Conservation (phyloP, 1,284 basidiomycete genomes). For the Stygiomarasmius scandens region DNA sequence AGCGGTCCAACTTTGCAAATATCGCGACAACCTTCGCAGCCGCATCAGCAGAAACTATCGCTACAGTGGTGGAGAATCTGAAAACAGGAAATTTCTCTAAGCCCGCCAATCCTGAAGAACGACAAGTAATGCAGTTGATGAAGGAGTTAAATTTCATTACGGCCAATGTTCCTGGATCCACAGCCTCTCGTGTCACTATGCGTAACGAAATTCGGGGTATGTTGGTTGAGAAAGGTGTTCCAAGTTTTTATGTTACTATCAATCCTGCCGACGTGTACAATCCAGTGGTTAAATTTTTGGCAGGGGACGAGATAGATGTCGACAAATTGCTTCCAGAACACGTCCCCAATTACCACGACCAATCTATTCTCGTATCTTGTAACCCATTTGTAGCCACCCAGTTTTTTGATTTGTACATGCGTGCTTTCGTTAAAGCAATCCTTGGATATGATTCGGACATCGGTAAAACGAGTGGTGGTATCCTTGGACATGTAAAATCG, state of each 20-base stretch:
- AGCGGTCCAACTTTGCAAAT: neutral
- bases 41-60: neutral
- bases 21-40: neutral
- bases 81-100: neutral
- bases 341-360: constrained; percentile 11
- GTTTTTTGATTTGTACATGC: constrained; percentile 24
- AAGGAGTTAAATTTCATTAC: neutral
- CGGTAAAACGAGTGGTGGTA: constrained; percentile 7
- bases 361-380: constrained; percentile 15
- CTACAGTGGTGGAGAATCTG: neutral
- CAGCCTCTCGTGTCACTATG: constrained; percentile 1
- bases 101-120: constrained; percentile 16
- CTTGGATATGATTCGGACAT: constrained; percentile 29
- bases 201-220: constrained; percentile 19
- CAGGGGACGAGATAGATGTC: constrained; percentile 16
- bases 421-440: constrained; percentile 14
- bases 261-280: constrained; percentile 23
- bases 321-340: constrained; percentile 14
- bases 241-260: constrained; percentile 22
- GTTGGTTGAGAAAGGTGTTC: constrained; percentile 21
- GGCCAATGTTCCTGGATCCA: neutral
- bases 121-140: neutral
- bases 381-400: constrained; percentile 20
- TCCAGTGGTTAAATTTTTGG: constrained; percentile 19
- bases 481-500: constrained; percentile 15